phyloP scores from a whole-genome alignment of 352 stramenopile species.

The Chrysophaeum taylorii region DNA sequence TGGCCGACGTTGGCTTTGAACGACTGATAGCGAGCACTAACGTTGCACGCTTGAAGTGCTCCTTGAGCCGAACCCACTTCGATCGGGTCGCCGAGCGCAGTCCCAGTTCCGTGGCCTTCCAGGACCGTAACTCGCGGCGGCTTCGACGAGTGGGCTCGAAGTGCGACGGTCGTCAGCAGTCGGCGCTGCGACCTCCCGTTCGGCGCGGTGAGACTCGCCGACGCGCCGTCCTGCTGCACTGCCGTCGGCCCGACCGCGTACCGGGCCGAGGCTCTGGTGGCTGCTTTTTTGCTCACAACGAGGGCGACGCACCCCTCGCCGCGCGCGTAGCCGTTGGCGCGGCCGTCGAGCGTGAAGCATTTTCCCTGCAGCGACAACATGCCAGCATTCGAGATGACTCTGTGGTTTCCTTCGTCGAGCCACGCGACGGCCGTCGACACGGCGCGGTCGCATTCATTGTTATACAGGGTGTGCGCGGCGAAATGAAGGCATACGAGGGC shows the following conservation, averaged over 20 bases:
- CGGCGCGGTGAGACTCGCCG: not conserved
- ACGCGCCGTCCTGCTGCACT: not conserved
- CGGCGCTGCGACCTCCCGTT: not conserved
- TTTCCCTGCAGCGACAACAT: too few species aligned
- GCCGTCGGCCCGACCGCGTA: not conserved
- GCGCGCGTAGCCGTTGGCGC: not conserved
- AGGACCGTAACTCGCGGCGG: too few species aligned
- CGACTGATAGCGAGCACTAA: not conserved
- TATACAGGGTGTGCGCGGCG: too few species aligned
- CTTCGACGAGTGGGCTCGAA: not conserved
- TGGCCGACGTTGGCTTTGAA: slow-evolving; percentile 1
- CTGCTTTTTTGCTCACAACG: not conserved
- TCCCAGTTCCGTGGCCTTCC: not conserved
- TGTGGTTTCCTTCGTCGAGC: too few species aligned
- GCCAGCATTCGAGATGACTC: too few species aligned
- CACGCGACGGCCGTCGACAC: too few species aligned
- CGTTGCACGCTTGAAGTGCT: too few species aligned
- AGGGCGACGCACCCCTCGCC: not conserved
- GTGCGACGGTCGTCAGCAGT: not conserved
- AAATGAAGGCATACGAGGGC: not conserved
- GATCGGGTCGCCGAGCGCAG: not conserved
- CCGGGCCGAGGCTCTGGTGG: not conserved
- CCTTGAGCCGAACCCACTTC: not conserved
- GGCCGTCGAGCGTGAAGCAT: not conserved
- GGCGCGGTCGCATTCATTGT: too few species aligned